A percentile compares a stretch with the other conserved stretches of the same genome.
phyloP scores from a whole-genome alignment of 768 basidiomycete species.

The Tricholoma flavovirens region DNA sequence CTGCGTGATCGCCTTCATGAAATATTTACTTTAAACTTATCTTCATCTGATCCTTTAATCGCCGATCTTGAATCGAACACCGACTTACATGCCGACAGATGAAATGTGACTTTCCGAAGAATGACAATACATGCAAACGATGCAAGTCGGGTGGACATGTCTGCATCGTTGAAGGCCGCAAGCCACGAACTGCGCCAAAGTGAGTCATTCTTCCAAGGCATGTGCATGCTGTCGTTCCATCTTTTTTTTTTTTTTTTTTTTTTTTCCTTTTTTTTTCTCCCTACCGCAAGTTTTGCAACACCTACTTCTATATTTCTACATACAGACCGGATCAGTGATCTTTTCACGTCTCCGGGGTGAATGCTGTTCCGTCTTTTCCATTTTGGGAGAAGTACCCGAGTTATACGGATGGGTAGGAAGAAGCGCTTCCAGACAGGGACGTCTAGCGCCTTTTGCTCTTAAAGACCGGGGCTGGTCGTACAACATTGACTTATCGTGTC shows the following conservation, averaged over 20 bases:
- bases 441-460: constrained; percentile 6
- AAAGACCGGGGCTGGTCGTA: constrained; percentile 1
- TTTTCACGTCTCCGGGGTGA: constrained; percentile 5
- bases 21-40: too few relatives aligned
- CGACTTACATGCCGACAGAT: constrained; percentile 42
- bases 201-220: constrained; percentile 37
- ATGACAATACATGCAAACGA: constrained; percentile 72
- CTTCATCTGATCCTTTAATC: background rate
- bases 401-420: constrained; percentile 4
- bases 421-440: constrained; percentile 4
- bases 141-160: constrained; percentile 68
- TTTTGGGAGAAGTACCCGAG: constrained; percentile 8
- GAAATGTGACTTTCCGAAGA: constrained; percentile 78
- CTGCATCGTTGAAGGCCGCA: constrained; percentile 81
- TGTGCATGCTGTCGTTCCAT: too few relatives aligned
- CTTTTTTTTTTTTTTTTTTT: constrained; percentile 18
- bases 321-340: constrained; percentile 11
- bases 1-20: background rate
- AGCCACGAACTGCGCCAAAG: constrained; percentile 76
- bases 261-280: constrained; percentile 18
- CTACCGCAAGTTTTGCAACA: constrained; percentile 8
- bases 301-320: background rate
- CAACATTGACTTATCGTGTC: background rate
- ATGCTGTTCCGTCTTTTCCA: constrained; percentile 8
- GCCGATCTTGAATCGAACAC: background rate